Evolutionary conservation across 2,329 filamentous ascomycete genomes (phyloP), one percentile per base, ranked within the genome.

Genomic region (Xylaria sp.): DNA sequence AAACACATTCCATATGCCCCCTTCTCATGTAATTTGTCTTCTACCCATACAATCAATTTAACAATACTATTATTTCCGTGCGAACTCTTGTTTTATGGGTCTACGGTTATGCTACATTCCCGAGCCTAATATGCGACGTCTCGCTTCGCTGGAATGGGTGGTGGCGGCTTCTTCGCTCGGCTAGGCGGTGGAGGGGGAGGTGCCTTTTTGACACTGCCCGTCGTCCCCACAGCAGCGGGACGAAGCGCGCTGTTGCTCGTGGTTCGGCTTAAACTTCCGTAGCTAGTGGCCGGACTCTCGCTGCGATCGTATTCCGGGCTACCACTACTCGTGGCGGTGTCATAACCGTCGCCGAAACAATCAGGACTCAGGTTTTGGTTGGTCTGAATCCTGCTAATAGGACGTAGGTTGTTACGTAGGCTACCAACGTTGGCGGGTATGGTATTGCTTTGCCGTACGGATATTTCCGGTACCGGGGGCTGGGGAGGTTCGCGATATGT

Each of bases 241-340:
- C 69, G 66, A 43, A 62, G 71, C 37, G 68, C 71, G 15, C 53
- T 73, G 59, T 77, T 76, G 65, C 77, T 80, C 9, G 79, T 74
- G 56, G 77, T 83, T 46, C 80, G 77, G 66, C 78, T 84, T 46
- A 85, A 69, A 70, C 83, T 85, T 61, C 81, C 83, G 58, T 83
- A 80, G 71, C 83, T 86, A 1, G 84, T 86, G 2, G 83, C 81
- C 0, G 84, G 84, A 67, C 83, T 86, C 58, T 83, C 76, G 68
- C 81, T 82, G 56, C 81, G 80, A 46, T 83, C 80, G 19, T 79
- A 82, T 55, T 83, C 80, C 0, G 82, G 81, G 35, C 83, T 85
- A 38, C 79, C 81, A 63, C 81, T 81, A 63, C 80, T 81, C 65
- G 81, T 83, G 7, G 74, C 74, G 9, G 79, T 83, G 56, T 83